A percentile compares a stretch with the other conserved stretches of the same genome.
These are phyloP conservation scores for Neofusicoccum sp. DNA, from an alignment of 2,329 filamentous ascomycete species.

Conservation along the genomic window DNA sequence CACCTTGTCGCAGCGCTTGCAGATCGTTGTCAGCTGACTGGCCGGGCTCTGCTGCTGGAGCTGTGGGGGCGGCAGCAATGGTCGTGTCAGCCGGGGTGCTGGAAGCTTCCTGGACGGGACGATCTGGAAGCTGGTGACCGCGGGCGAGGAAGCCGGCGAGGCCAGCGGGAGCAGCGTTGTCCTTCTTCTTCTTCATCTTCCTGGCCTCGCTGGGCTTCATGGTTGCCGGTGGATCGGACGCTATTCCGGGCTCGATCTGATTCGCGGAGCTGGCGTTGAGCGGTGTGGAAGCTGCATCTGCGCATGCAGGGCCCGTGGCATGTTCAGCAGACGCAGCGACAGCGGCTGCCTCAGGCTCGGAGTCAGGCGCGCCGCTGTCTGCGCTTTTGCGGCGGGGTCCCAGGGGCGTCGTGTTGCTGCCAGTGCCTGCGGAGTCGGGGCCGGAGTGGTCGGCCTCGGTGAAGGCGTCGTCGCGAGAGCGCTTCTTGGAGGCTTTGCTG, in stretches of 20 bases:
- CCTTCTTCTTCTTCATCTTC: slow-evolving; percentile 19
- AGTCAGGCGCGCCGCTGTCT: slow-evolving; percentile 30
- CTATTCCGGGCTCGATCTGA: neutral
- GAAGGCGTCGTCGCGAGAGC: slow-evolving; percentile 60
- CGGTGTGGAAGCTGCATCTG: neutral
- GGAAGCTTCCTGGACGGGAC: neutral
- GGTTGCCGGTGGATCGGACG: neutral
- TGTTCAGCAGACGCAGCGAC: neutral
- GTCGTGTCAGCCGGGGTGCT: neutral
- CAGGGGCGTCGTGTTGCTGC: slow-evolving; percentile 3
- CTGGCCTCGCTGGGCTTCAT: slow-evolving; percentile 1
- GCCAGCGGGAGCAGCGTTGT: slow-evolving; percentile 25
- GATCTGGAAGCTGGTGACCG: slow-evolving; percentile 19
- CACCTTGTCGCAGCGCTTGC: slow-evolving; percentile 19
- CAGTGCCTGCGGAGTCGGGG: neutral
- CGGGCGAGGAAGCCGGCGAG: slow-evolving; percentile 33
- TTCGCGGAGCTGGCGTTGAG: neutral
- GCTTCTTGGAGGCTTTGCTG: slow-evolving; percentile 59
- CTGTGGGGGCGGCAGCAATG: neutral
- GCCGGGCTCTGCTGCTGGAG: slow-evolving; percentile 13
- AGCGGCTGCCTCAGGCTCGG: slow-evolving; percentile 39
- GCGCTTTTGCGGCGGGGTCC: slow-evolving; percentile 24
- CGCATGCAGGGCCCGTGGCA: neutral
- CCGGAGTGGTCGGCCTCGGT: slow-evolving; percentile 30
- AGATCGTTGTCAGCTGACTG: neutral